phyloP scores from a whole-genome alignment of 805 yeast genomes.

The Citeromyces matritensis region DNA sequence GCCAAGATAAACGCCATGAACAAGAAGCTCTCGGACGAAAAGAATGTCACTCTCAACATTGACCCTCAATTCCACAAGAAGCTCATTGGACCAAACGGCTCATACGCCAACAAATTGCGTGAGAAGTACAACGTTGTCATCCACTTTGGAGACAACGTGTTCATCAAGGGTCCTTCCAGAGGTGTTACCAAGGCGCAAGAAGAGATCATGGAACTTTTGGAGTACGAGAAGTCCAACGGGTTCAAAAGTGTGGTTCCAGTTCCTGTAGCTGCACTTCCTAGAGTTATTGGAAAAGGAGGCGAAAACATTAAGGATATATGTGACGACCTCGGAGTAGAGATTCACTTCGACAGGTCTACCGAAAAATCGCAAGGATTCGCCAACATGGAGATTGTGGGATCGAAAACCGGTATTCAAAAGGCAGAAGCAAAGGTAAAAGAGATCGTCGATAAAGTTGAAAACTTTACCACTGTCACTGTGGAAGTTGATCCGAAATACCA shows the following conservation, averaged over 20 bases:
- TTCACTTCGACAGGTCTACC: constrained; percentile 24
- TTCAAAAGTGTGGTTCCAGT: constrained; percentile 46
- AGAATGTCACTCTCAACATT: constrained; percentile 43
- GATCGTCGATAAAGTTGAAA: constrained; percentile 52
- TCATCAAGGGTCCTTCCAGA: constrained; percentile 78
- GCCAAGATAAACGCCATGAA: constrained; percentile 39
- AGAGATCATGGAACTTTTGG: constrained; percentile 69
- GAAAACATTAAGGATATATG: constrained; percentile 70
- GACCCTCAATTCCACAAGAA: constrained; percentile 71
- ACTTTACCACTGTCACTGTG: constrained; percentile 38
- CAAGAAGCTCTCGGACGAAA: constrained; percentile 75
- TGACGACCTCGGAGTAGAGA: constrained; percentile 50
- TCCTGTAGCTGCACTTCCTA: constrained; percentile 62
- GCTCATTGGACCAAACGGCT: constrained; percentile 74
- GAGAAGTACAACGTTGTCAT: constrained; percentile 77
- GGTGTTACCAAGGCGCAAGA: constrained; percentile 75
- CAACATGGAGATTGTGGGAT: constrained; percentile 62
- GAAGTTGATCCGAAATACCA: constrained; percentile 64
- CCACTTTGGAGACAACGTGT: constrained; percentile 52
- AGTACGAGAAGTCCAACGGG: constrained; percentile 81
- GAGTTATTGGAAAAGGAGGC: constrained; percentile 84
- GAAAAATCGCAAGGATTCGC: constrained; percentile 35
- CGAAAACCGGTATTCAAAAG: constrained; percentile 56
- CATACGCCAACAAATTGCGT: constrained; percentile 70
- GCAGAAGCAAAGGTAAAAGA: constrained; percentile 51